These are phyloP conservation scores for Colletotrichum tamarilloi DNA, from an alignment of 2,329 filamentous ascomycete species.

Conservation along the genomic window DNA sequence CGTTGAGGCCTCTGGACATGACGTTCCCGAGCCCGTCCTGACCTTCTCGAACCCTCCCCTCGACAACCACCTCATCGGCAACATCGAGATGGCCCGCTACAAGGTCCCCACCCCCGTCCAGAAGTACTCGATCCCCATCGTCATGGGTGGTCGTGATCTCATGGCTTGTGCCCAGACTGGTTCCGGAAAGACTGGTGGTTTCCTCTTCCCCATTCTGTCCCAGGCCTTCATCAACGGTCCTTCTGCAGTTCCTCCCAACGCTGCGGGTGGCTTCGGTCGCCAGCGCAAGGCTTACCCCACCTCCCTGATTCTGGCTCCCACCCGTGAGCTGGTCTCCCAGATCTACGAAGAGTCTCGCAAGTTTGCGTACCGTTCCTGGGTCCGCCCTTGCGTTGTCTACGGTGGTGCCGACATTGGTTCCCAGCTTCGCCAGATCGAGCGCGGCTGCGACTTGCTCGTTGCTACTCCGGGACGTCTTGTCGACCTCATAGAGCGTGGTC, in stretches of 20 bases:
- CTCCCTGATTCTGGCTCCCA: slow-evolving; percentile 93
- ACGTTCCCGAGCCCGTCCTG: slow-evolving; percentile 91
- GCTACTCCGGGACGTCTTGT: slow-evolving; percentile 97
- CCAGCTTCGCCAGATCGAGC: slow-evolving; percentile 98
- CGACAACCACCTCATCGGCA: slow-evolving; percentile 90
- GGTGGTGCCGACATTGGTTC: slow-evolving; percentile 99
- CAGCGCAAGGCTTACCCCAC: slow-evolving; percentile 99
- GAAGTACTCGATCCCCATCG: slow-evolving; percentile 99
- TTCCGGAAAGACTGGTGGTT: slow-evolving; percentile 99
- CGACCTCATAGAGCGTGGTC: slow-evolving; percentile 97
- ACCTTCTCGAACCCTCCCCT: slow-evolving; percentile 94
- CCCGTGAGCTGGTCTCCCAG: slow-evolving; percentile 97
- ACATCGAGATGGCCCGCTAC: slow-evolving; percentile 95
- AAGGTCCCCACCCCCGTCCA: slow-evolving; percentile 96
- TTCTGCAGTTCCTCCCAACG: slow-evolving; percentile 71
- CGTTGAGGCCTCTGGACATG: slow-evolving; percentile 93
- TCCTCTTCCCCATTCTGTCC: slow-evolving; percentile 98
- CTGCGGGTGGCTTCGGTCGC: slow-evolving; percentile 81
- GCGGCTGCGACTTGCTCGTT: slow-evolving; percentile 94
- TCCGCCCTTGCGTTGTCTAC: slow-evolving; percentile 97
- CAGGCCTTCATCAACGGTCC: slow-evolving; percentile 94
- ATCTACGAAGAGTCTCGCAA: slow-evolving; percentile 98
- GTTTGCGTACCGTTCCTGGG: slow-evolving; percentile 99
- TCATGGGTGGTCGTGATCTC: slow-evolving; percentile 96
- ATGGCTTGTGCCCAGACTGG: slow-evolving; percentile 99